Evolutionary conservation across 2,329 filamentous ascomycete genomes (phyloP).

Genomic region (Talaromyces sp.): DNA sequence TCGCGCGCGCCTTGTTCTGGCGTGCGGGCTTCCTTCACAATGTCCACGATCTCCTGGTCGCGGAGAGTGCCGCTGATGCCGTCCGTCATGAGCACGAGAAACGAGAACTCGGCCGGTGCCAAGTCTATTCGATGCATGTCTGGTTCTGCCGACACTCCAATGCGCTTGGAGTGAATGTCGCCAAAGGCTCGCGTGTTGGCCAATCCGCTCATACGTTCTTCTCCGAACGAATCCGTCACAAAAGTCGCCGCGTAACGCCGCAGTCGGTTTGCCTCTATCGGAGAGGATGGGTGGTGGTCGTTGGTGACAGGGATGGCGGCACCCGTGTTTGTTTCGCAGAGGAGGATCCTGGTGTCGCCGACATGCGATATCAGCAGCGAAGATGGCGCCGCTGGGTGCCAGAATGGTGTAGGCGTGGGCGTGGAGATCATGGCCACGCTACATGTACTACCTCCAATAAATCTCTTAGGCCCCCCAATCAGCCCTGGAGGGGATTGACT

Average conservation of each 20-base stretch:
- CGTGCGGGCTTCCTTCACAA: constrained; percentile 87
- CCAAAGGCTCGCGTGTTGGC: constrained; percentile 94
- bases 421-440: constrained; percentile 88
- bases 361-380: constrained; percentile 86
- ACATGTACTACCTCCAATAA: constrained; percentile 90
- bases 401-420: constrained; percentile 85
- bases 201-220: constrained; percentile 88
- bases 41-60: constrained; percentile 94
- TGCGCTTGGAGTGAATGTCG: constrained; percentile 83
- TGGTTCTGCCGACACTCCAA: constrained; percentile 91
- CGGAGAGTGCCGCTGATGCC: constrained; percentile 79
- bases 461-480: constrained; percentile 72
- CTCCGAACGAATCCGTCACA: constrained; percentile 92
- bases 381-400: constrained; percentile 82
- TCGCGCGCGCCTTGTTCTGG: constrained; percentile 77
- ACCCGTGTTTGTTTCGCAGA: constrained; percentile 82
- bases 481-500: constrained; percentile 37
- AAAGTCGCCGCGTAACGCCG: constrained; percentile 82
- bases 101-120: constrained; percentile 76
- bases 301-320: constrained; percentile 75
- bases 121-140: constrained; percentile 78
- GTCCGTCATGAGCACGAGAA: constrained; percentile 82
- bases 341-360: constrained; percentile 83
- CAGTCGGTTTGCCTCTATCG: constrained; percentile 74
- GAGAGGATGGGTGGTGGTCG: constrained; percentile 88